Conservation (phyloP, 495 filamentous ascomycete species). For the Rhizodiscina lignyota region DNA sequence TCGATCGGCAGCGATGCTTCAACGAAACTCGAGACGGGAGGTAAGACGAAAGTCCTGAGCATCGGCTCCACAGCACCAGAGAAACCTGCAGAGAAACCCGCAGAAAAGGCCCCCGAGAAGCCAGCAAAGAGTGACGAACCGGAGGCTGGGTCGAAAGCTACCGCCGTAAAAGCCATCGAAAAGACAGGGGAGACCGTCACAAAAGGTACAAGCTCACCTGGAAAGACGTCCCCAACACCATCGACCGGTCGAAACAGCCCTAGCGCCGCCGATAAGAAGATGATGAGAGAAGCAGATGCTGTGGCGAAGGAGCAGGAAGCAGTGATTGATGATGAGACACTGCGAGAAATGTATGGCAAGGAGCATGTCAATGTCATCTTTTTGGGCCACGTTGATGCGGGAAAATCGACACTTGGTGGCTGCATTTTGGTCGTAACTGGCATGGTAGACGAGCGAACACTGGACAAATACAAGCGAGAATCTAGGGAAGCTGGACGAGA, state of each 20-base stretch:
- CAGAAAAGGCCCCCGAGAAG: conserved; percentile 25
- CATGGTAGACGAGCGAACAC: conserved; percentile 96
- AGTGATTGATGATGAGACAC: conserved; percentile 76
- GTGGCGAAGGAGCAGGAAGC: conserved; percentile 77
- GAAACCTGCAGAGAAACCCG: conserved; percentile 18
- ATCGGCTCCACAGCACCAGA: conserved; percentile 5
- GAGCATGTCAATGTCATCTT: conserved; percentile 98
- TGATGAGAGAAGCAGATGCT: conserved; percentile 55
- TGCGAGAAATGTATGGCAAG: conserved; percentile 95
- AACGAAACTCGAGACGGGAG: conserved; percentile 32
- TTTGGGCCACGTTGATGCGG: conserved; percentile 94
- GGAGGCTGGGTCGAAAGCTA: conserved; percentile 46
- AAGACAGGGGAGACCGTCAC: conserved; percentile 52
- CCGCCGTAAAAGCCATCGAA: conserved; percentile 67
- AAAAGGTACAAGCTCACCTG: conserved; percentile 27
- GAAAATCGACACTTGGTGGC: conserved; percentile 90
- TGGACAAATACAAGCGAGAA: conserved; percentile 95
- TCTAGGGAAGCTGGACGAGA: conserved; percentile 93
- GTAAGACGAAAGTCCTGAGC: conserved; percentile 13
- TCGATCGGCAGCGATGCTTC: conserved; percentile 38
- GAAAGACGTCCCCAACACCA: conserved; percentile 58
- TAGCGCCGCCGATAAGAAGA: conserved; percentile 32
- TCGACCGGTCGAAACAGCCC: conserved; percentile 67
- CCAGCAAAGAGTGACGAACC: conserved; percentile 38
- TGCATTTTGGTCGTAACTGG: conserved; percentile 82